Conservation (phyloP, 176 grass and related monocot genomes). For the Thinopyrum elongatum region DNA sequence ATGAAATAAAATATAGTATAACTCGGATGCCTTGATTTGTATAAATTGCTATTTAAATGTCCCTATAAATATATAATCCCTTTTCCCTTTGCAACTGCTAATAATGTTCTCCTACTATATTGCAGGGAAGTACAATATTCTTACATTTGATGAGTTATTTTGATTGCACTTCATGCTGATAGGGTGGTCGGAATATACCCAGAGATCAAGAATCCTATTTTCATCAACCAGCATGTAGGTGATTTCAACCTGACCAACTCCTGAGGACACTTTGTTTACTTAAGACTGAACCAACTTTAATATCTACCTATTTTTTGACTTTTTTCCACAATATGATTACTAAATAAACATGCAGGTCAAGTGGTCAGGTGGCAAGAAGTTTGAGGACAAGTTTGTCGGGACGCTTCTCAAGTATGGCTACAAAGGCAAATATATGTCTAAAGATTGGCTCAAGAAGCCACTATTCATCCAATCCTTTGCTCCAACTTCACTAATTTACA, state of each 20-base stretch:
- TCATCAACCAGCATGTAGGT: constrained; percentile 80
- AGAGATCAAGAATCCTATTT: constrained; percentile 70
- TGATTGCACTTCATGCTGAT: constrained; percentile 51
- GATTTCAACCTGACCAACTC: not conserved
- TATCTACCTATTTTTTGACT: not conserved
- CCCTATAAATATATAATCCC: not conserved
- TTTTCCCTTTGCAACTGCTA: not conserved
- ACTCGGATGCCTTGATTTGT: not conserved
- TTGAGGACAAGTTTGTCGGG: constrained; percentile 72
- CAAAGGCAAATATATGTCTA: constrained; percentile 63
- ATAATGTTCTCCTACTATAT: constrained; percentile 19
- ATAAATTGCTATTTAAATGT: not conserved
- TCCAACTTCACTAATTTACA: constrained; percentile 70
- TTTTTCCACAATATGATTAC: not conserved
- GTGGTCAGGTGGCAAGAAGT: constrained; percentile 55
- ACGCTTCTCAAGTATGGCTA: constrained; percentile 69
- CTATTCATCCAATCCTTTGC: constrained; percentile 81
- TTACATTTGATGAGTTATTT: constrained; percentile 81
- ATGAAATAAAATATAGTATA: not conserved
- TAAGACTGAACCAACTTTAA: not conserved
- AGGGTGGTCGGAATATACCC: constrained; percentile 80
- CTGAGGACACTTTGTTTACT: not conserved
- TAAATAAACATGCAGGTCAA: constrained; percentile 59
- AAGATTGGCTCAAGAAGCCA: constrained; percentile 67
- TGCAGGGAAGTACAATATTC: constrained; percentile 67